Evolutionary conservation across 352 stramenopile species (phyloP).

Genomic region (Globisporangium cylindrosporum): DNA sequence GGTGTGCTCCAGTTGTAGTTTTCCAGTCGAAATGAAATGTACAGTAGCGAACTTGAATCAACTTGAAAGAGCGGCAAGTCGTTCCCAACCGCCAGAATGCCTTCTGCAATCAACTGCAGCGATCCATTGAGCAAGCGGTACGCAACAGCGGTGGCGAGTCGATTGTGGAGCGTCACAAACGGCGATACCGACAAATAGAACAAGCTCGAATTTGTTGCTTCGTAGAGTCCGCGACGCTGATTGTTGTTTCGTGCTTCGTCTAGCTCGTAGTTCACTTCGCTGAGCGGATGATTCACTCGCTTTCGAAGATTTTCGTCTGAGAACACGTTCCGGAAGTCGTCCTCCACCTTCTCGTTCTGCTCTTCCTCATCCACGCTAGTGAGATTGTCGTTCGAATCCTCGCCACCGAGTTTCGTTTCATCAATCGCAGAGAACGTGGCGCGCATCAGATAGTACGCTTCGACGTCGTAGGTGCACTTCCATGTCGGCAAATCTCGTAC

Average conservation of each 20-base stretch:
- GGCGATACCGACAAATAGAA: slow-evolving; percentile 82
- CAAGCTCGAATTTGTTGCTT: slow-evolving; percentile 83
- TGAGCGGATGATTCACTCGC: slow-evolving; percentile 52
- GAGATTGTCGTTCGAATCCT: slow-evolving; percentile 24
- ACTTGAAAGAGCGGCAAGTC: slow-evolving; percentile 84
- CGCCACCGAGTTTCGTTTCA: slow-evolving; percentile 26
- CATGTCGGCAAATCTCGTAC: slow-evolving; percentile 81
- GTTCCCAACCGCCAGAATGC: slow-evolving; percentile 79
- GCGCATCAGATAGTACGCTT: slow-evolving; percentile 86
- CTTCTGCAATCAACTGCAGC: slow-evolving; percentile 82
- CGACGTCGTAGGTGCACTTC: slow-evolving; percentile 88
- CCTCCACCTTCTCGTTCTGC: slow-evolving; percentile 59
- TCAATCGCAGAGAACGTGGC: slow-evolving; percentile 73
- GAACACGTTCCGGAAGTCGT: slow-evolving; percentile 82
- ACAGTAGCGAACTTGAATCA: slow-evolving; percentile 57
- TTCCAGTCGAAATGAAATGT: slow-evolving; percentile 81
- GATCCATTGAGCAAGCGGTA: slow-evolving; percentile 83
- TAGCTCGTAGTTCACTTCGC: slow-evolving; percentile 74
- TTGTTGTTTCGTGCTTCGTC: slow-evolving; percentile 76
- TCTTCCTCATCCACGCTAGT: slow-evolving; percentile 52
- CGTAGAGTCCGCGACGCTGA: slow-evolving; percentile 74
- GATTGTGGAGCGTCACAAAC: slow-evolving; percentile 84
- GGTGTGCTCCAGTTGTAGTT: slow-evolving; percentile 88
- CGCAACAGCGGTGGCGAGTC: slow-evolving; percentile 74
- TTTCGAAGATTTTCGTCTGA: slow-evolving; percentile 41